Conservation (phyloP, 148 eudicot species). For the Rhododendron williamsianum region DNA sequence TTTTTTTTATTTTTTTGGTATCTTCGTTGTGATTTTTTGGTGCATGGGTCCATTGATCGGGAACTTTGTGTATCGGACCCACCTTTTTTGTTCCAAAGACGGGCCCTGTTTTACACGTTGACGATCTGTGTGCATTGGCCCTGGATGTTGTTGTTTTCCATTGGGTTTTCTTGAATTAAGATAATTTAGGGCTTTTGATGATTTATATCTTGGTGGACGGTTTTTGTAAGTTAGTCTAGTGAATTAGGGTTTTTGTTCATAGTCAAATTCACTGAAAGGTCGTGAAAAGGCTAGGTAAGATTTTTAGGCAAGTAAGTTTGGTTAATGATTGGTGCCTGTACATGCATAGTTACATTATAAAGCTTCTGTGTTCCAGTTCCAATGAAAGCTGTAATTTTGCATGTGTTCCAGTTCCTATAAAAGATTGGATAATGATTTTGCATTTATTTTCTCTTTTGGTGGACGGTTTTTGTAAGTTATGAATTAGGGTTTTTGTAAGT, state of each 20-base stretch:
- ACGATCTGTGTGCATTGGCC: constrained; percentile 4
- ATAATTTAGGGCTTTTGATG: neutral
- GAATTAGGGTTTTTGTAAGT: neutral
- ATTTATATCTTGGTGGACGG: neutral
- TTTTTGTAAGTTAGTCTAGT: neutral
- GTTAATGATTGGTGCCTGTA: neutral
- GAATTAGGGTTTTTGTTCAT: neutral
- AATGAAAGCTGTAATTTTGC: neutral
- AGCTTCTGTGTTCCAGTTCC: neutral
- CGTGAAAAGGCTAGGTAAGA: neutral
- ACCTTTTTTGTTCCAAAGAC: constrained; percentile 9
- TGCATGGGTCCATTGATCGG: constrained; percentile 13
- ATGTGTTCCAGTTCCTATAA: neutral
- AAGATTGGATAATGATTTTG: neutral
- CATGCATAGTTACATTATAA: neutral
- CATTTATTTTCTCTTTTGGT: neutral
- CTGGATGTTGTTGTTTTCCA: neutral
- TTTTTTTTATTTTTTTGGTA: neutral
- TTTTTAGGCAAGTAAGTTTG: constrained; percentile 4
- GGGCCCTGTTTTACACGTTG: constrained; percentile 3
- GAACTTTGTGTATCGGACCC: constrained; percentile 19
- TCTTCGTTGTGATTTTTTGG: constrained; percentile 10
- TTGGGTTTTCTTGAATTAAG: neutral
- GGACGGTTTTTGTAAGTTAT: neutral
- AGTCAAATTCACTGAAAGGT: neutral